Conservation (phyloP, 202 grass and related monocot species). For the Eragrostis tef region DNA sequence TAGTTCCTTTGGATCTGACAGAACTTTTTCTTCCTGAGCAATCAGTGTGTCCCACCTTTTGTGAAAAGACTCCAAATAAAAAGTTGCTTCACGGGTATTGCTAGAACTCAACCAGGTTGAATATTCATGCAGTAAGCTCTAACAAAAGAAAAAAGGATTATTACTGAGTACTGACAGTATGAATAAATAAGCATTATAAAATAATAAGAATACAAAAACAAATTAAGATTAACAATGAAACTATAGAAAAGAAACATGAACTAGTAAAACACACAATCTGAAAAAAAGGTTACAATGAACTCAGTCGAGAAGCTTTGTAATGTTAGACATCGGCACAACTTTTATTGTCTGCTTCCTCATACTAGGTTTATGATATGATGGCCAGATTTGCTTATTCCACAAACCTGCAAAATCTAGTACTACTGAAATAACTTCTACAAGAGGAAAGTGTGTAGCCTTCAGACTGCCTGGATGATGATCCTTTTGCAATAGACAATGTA, state of each 20-base stretch:
- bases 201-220: slow-evolving; percentile 16
- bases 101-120: slow-evolving; percentile 76
- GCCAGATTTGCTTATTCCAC: slow-evolving; percentile 18
- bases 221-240: neutral
- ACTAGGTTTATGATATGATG: neutral
- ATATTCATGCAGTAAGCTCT: slow-evolving; percentile 79
- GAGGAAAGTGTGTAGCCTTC: neutral
- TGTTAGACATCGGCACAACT: neutral
- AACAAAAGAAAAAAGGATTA: slow-evolving; percentile 44
- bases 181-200: slow-evolving; percentile 27
- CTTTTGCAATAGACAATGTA: neutral
- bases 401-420: neutral
- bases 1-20: slow-evolving; percentile 53
- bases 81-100: slow-evolving; percentile 71
- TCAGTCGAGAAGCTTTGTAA: neutral
- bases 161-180: slow-evolving; percentile 2
- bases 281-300: slow-evolving; percentile 6
- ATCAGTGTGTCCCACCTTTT: slow-evolving; percentile 60
- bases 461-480: slow-evolving; percentile 24
- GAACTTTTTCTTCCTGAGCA: slow-evolving; percentile 52
- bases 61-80: slow-evolving; percentile 67
- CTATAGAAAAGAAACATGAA: slow-evolving; percentile 27
- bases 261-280: neutral
- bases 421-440: slow-evolving; percentile 19
- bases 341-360: neutral